These are phyloP conservation scores for maize (Zea mays) DNA, from an alignment of 176 grass and related monocot genomes.

Conservation along the genomic window Zm-B73-REFERENCE-NAM-5.0 NC_050097.1:178979001-178979500, in stretches of 20 bases:
- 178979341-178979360: neutral
- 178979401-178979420: constrained; percentile 12
- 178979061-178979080: neutral
- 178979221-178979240: neutral
- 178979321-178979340: neutral
- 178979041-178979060: neutral
- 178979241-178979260: neutral
- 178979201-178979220: neutral
- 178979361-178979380: neutral
- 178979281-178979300: constrained; percentile 20
- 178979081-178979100: constrained; percentile 29
- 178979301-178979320: constrained; percentile 18
- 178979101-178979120: constrained; percentile 31
- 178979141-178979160: constrained; percentile 4
- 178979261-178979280: neutral
- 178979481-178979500: constrained; percentile 15
- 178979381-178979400: no score
- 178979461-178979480: neutral
- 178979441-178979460: neutral
- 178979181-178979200: constrained; percentile 11
- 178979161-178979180: constrained; percentile 59
- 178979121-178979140: constrained; percentile 9
- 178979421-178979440: neutral
- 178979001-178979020: neutral
- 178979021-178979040: neutral